Conservation (phyloP, 1,284 basidiomycete genomes). For the Ceratobasidium sp. region DNA sequence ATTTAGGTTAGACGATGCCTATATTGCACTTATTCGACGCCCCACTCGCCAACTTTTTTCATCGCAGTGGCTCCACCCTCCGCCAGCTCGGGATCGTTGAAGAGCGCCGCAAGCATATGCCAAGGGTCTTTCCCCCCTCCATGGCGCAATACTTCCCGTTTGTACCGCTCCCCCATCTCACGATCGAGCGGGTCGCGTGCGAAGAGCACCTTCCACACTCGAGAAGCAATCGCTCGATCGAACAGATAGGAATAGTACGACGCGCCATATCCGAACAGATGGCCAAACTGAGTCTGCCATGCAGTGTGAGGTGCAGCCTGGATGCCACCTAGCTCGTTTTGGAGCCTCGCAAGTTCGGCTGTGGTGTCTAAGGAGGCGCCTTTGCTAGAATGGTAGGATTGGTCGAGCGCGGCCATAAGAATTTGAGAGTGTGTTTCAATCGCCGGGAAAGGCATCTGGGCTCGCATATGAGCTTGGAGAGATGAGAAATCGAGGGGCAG, state of each 20-base stretch:
- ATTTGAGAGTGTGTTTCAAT: conserved; percentile 93
- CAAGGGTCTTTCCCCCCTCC: conserved; percentile 96
- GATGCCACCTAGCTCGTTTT: conserved; percentile 80
- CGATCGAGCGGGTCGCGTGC: conserved; percentile 71
- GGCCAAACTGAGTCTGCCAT: conserved; percentile 96
- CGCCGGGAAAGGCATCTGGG: conserved; percentile 55
- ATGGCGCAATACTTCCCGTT: conserved; percentile 78
- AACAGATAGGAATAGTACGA: conserved; percentile 99
- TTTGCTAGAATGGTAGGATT: conserved; percentile 85
- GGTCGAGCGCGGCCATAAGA: conserved; percentile 90
- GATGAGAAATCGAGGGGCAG: conserved; percentile 78
- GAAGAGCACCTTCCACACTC: conserved; percentile 89
- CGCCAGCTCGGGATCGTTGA: conserved; percentile 73
- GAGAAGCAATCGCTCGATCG: conserved; percentile 93
- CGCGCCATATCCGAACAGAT: conserved; percentile 96
- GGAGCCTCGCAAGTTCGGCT: conserved; percentile 71
- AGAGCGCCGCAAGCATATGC: conserved; percentile 86
- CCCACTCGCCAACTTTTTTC: conserved; percentile 90
- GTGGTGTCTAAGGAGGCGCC: conserved; percentile 83
- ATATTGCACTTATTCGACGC: conserved; percentile 63
- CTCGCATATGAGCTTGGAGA: conserved; percentile 57
- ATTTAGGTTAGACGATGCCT: neutral
- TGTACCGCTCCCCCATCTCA: conserved; percentile 82
- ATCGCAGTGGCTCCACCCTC: conserved; percentile 85
- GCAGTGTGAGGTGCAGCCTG: conserved; percentile 86